A percentile compares a stretch with the other conserved stretches of the same genome.
Evolutionary conservation across 2,329 filamentous ascomycete genomes (phyloP).

Genomic region (Tolypocladium pustulatum): DNA sequence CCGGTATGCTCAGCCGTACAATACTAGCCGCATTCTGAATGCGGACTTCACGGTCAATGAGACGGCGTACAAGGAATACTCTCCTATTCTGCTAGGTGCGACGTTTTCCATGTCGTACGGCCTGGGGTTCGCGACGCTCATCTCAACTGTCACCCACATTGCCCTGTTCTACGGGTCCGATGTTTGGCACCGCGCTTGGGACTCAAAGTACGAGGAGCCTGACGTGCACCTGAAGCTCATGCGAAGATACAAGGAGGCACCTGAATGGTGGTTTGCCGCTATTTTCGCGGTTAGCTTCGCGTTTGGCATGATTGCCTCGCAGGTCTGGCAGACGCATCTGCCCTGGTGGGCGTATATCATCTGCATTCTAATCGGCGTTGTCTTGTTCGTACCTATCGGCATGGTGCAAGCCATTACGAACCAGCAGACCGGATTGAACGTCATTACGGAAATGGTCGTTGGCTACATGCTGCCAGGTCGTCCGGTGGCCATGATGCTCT

Average conservation of each 20-base stretch:
- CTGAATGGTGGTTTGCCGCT: conserved; percentile 44
- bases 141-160: conserved; percentile 41
- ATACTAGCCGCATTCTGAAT: conserved; percentile 44
- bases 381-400: conserved; percentile 31
- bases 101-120: conserved; percentile 46
- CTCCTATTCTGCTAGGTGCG: conserved; percentile 40
- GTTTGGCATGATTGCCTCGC: conserved; percentile 27
- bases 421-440: conserved; percentile 34
- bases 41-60: conserved; percentile 40
- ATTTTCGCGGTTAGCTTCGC: conserved; percentile 36
- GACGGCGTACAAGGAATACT: conserved; percentile 47
- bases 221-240: conserved; percentile 46
- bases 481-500: conserved; percentile 37
- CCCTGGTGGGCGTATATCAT: conserved; percentile 32
- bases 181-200: conserved; percentile 23
- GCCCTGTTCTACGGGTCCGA: conserved; percentile 41
- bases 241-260: conserved; percentile 42
- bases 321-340: conserved; percentile 27
- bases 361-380: conserved; percentile 26
- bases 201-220: conserved; percentile 26
- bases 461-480: conserved; percentile 37
- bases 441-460: conserved; percentile 36
- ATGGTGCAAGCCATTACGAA: conserved; percentile 38
- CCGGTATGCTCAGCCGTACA: conserved; percentile 45
- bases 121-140: conserved; percentile 44